Percentiles rank a stretch among this genome's conserved stretches.
phyloP scores from a whole-genome alignment of 2,329 filamentous ascomycete genomes.

The Chaetomium olivaceum region DNA sequence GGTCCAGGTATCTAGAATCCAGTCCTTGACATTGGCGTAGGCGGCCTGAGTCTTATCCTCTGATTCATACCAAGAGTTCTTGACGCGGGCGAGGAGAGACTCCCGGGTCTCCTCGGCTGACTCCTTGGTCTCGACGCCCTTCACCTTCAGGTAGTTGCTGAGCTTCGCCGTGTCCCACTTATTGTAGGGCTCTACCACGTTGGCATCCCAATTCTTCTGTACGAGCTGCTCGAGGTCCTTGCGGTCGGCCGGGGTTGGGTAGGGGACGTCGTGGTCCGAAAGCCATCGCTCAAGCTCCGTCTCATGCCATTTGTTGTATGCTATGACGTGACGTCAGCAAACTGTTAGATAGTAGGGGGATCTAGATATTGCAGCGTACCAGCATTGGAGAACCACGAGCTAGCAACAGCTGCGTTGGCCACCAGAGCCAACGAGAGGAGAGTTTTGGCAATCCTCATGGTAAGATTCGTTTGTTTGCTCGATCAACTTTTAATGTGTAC shows the following conservation, averaged over 20 bases:
- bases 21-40: constrained; percentile 74
- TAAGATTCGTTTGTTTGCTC: constrained; percentile 3
- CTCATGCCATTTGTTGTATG: constrained; percentile 99
- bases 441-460: constrained; percentile 78
- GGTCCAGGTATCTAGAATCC: constrained; percentile 94
- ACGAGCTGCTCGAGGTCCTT: constrained; percentile 94
- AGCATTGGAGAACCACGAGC: constrained; percentile 82
- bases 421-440: constrained; percentile 72
- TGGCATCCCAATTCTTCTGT: constrained; percentile 82
- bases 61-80: constrained; percentile 73
- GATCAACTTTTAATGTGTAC: background rate
- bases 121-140: constrained; percentile 69
- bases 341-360: background rate
- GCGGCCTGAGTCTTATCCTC: constrained; percentile 74
- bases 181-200: constrained; percentile 73
- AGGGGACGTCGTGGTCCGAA: constrained; percentile 85
- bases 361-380: constrained; percentile 56
- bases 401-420: constrained; percentile 68
- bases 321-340: constrained; percentile 50
- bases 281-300: constrained; percentile 97
- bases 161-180: constrained; percentile 74
- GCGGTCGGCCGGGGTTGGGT: constrained; percentile 86
- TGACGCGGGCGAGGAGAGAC: constrained; percentile 67
- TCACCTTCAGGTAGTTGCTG: constrained; percentile 64
- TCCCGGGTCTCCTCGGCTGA: constrained; percentile 69